Evolutionary conservation across 495 filamentous ascomycete genomes (phyloP).

Genomic region (Aspergillus heteromorphus): DNA sequence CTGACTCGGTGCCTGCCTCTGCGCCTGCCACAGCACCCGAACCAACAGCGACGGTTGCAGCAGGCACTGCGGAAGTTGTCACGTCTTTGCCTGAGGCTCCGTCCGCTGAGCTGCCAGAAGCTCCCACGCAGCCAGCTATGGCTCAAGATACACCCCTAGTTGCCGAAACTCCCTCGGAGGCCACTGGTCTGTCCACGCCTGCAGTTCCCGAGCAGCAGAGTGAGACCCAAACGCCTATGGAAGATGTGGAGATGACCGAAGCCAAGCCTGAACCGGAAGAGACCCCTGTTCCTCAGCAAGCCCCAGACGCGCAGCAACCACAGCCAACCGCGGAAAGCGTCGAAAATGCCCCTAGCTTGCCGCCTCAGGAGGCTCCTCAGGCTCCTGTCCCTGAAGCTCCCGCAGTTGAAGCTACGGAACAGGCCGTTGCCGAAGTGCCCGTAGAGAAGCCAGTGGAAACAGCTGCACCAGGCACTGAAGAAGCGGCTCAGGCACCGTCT

Average conservation of each 20-base stretch:
- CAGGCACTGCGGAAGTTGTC: neutral
- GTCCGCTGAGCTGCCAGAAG: constrained; percentile 15
- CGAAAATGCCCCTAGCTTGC: neutral
- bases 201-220: constrained; percentile 2
- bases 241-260: constrained; percentile 24
- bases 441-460: neutral
- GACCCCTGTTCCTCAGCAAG: neutral
- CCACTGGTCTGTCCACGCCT: neutral
- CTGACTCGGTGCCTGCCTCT: constrained; percentile 14
- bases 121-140: constrained; percentile 8
- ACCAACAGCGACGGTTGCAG: constrained; percentile 14
- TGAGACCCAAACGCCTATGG: constrained; percentile 20
- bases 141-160: constrained; percentile 9
- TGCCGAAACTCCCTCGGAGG: constrained; percentile 7
- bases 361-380: constrained; percentile 5
- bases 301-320: neutral
- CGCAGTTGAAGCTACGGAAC: constrained; percentile 1
- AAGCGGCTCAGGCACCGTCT: neutral
- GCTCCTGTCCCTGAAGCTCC: neutral
- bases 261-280: neutral
- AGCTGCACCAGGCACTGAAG: constrained; percentile 1
- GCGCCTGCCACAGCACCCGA: constrained; percentile 3
- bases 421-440: constrained; percentile 3
- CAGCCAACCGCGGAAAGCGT: constrained; percentile 2
- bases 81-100: constrained; percentile 17